phyloP scores from a whole-genome alignment of 2,329 filamentous ascomycete species.

The Pseudohalonectria lignicola region DNA sequence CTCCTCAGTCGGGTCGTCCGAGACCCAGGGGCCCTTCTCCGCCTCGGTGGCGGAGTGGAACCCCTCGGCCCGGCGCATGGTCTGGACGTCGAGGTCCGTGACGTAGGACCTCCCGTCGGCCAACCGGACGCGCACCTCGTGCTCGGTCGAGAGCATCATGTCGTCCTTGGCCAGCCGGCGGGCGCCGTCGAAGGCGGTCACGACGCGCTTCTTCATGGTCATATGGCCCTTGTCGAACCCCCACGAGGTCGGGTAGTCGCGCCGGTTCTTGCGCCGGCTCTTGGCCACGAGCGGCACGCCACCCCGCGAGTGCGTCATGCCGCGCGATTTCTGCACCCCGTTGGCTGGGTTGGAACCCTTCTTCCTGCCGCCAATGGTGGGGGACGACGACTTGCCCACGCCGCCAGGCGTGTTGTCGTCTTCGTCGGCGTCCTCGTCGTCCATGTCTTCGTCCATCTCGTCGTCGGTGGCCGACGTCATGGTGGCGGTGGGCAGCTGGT shows the following conservation, averaged over 20 bases:
- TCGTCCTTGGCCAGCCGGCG: slow-evolving; percentile 93
- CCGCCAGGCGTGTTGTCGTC: slow-evolving; percentile 35
- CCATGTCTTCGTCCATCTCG: slow-evolving; percentile 33
- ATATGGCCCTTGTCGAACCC: slow-evolving; percentile 86
- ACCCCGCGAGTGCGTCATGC: slow-evolving; percentile 68
- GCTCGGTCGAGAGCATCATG: slow-evolving; percentile 94
- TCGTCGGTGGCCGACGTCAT: slow-evolving; percentile 22
- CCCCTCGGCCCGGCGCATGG: slow-evolving; percentile 75
- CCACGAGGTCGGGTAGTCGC: slow-evolving; percentile 90
- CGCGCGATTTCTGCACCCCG: slow-evolving; percentile 55
- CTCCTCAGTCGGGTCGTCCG: slow-evolving; percentile 56
- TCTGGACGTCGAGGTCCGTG: slow-evolving; percentile 88
- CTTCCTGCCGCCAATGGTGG: slow-evolving; percentile 44
- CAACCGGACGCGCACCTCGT: slow-evolving; percentile 81
- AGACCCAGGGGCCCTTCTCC: slow-evolving; percentile 78
- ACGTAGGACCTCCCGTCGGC: slow-evolving; percentile 69
- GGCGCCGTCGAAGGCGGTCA: slow-evolving; percentile 83
- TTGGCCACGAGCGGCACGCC: slow-evolving; percentile 46
- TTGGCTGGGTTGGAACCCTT: slow-evolving; percentile 44
- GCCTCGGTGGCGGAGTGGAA: slow-evolving; percentile 71
- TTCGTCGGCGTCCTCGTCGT: slow-evolving; percentile 51
- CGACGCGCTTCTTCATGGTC: slow-evolving; percentile 95
- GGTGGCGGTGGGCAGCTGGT: slow-evolving; percentile 47
- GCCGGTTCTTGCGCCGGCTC: slow-evolving; percentile 76
- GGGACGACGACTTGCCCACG: slow-evolving; percentile 23